Base-by-base conservation (phyloP, 495 filamentous ascomycete genomes). In the Penicillium macrosclerotiorum region DNA sequence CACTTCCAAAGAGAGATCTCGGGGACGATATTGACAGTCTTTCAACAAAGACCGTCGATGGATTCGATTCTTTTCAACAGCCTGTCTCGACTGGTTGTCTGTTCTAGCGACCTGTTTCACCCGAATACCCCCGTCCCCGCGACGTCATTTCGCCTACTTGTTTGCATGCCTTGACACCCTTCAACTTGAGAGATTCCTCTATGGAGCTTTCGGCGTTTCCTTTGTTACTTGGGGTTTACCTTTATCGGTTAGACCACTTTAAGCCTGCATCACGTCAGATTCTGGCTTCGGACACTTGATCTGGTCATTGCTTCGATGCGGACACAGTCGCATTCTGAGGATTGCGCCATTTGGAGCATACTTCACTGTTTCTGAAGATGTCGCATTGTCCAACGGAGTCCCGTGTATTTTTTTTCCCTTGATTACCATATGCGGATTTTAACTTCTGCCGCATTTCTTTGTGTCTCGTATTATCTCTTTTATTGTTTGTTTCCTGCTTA, bases 311-410 rank as follows among this genome's bases (percentile, higher is more conserved):
- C n/a, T n/a, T n/a, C n/a, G n/a, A n/a, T n/a, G n/a, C n/a, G n/a
- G n/a, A n/a, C n/a, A n/a, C n/a, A n/a, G n/a, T n/a, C n/a, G n/a
- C 31, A 37, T 42, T 30, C 20, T 33, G 17, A 19, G 39, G 31
- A 55, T 53, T 31, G 49, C 49, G 38, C 49, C 47, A 49, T 48
- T 23, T 42, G 37, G 47, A 49, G 18, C 34, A 33, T 37, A 24
- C 5, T 27, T 40, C 52, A 41, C 45, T 37, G 40, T 41, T 27
- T 22, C 37, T 41, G 24, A 29, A 22, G 24, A 41, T 41, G 12
- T 41, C 8, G 50, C 52, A 59, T 55, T 22, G 20, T 52, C 51
- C 46, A 31, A 16, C 37, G 59, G 56, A 57, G 59, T 57, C 42
- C 34, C 17, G 9, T 45, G 33, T 40, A 34, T 30, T 35, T 44